Conservation (phyloP, 192 early-diverging fungal species). For the Backusella tuberculispora region DNA sequence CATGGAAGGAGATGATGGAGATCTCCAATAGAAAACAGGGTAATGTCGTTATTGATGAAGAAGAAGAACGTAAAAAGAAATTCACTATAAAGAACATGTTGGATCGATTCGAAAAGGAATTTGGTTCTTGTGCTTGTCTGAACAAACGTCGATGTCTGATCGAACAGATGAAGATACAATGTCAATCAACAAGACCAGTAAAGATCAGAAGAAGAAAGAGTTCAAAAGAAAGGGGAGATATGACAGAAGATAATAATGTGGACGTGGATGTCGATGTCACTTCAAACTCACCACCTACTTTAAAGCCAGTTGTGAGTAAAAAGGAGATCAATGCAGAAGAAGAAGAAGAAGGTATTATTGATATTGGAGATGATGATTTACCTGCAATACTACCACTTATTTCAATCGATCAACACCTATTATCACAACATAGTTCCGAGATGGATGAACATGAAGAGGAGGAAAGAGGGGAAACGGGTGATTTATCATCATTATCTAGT, state of each 20-base stretch:
- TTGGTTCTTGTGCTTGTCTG: conserved; percentile 53
- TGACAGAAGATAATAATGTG: conserved; percentile 21
- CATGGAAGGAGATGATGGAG: conserved; percentile 36
- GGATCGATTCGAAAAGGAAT: conserved; percentile 41
- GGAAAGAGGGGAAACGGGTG: neutral
- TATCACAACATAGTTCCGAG: neutral
- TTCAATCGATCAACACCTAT: conserved; percentile 21
- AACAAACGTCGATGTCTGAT: conserved; percentile 46
- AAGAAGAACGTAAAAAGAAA: conserved; percentile 29
- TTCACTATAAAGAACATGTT: conserved; percentile 37
- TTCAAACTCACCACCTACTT: conserved; percentile 28
- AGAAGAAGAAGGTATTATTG: conserved; percentile 31
- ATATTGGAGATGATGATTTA: conserved; percentile 33
- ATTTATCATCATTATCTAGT: conserved; percentile 18
- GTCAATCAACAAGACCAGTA: neutral
- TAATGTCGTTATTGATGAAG: conserved; percentile 27
- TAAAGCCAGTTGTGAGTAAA: neutral
- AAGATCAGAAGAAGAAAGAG: conserved; percentile 1
- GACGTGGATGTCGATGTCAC: conserved; percentile 31
- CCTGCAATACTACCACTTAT: conserved; percentile 16
- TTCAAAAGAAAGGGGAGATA: neutral
- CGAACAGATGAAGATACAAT: conserved; percentile 44
- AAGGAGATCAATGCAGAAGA: conserved; percentile 9
- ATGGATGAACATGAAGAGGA: neutral
- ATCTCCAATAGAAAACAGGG: conserved; percentile 25